Evolutionary conservation across 140 eudicot genomes (phyloP), one percentile per base, ranked within the genome.

Genomic region (Bidens hawaiensis): DNA sequence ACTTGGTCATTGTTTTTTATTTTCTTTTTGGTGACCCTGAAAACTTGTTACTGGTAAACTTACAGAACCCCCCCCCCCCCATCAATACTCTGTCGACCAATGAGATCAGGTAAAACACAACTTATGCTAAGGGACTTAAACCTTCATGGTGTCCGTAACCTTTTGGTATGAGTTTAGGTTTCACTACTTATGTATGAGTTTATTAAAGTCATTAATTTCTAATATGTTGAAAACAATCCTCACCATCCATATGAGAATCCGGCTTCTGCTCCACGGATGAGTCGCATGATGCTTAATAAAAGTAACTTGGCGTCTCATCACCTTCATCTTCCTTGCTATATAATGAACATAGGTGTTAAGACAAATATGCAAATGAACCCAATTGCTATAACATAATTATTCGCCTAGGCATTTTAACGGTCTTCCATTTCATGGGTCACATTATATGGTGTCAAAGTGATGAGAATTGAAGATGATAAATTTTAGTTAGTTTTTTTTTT

Each of bases 221-320:
- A 15, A 60, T 27, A 25, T 31, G 28, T 59, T 31, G 15, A 38
- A 45, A 50, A 52, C 70, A 47, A 52, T 51, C 8, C 33, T 14
- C 79, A 94, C 99, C 94, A 94, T 94, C 99, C 99, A 94, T 24
- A 94, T 94, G 66, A 94, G 90, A 64, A 94, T 71, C 10, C 88
- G 85, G 24, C 81, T 94, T 72, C 86, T 83, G 58, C 90, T 94
- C 99, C 99, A 94, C 6, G 99, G 99, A 77, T 94, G 99, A 61
- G 95, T 81, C 33, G 99, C 99, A 48, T 88, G 97, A 71, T 94
- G 97, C 54, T 81, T 69, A 55, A 85, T 87, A 68, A 94, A 94
- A 52, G 97, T 94, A 60, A 83, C 70, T 73, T 85, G 99, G 46
- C 99, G 82, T 71, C 96, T 85, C 96, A 94, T 94, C 67, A 83